phyloP scores from a whole-genome alignment of 805 yeast genomes.

The Candida hispaniensis region DNA sequence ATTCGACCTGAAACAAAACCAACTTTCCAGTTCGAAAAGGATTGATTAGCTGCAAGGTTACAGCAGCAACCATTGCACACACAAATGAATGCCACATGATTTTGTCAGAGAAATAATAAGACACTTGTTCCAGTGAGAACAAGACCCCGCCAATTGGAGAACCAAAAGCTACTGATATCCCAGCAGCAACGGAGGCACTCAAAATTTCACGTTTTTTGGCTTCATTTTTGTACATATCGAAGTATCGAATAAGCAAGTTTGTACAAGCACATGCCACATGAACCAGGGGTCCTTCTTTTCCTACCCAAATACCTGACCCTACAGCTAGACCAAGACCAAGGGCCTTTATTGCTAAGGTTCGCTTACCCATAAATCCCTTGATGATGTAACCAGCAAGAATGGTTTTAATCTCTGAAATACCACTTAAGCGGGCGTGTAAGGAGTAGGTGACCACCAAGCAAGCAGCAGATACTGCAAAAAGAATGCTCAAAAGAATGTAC shows the following conservation, averaged over 20 bases:
- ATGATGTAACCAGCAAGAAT: constrained; percentile 56
- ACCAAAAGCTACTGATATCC: constrained; percentile 74
- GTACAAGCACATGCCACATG: constrained; percentile 62
- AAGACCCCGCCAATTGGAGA: constrained; percentile 84
- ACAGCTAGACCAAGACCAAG: constrained; percentile 53
- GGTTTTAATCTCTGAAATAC: constrained; percentile 64
- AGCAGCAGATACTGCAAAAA: constrained; percentile 35
- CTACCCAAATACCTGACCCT: constrained; percentile 72
- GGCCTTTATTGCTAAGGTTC: constrained; percentile 45
- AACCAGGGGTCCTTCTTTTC: constrained; percentile 80
- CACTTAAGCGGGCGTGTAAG: constrained; percentile 41
- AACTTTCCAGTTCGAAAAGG: constrained; percentile 43
- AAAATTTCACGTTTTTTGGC: constrained; percentile 54
- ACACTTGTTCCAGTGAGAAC: constrained; percentile 60
- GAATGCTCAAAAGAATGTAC: constrained; percentile 31
- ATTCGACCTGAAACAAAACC: constrained; percentile 54
- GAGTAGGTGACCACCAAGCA: constrained; percentile 27
- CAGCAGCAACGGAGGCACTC: constrained; percentile 72
- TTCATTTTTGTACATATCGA: constrained; percentile 35
- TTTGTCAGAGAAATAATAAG: constrained; percentile 50
- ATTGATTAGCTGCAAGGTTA: constrained; percentile 42
- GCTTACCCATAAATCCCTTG: constrained; percentile 40
- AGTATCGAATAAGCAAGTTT: constrained; percentile 30
- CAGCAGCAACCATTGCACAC: constrained; percentile 62
- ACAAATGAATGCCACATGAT: constrained; percentile 79